Conservation (phyloP, 768 basidiomycete species). For the Strobilomyces echinocephalus region DNA sequence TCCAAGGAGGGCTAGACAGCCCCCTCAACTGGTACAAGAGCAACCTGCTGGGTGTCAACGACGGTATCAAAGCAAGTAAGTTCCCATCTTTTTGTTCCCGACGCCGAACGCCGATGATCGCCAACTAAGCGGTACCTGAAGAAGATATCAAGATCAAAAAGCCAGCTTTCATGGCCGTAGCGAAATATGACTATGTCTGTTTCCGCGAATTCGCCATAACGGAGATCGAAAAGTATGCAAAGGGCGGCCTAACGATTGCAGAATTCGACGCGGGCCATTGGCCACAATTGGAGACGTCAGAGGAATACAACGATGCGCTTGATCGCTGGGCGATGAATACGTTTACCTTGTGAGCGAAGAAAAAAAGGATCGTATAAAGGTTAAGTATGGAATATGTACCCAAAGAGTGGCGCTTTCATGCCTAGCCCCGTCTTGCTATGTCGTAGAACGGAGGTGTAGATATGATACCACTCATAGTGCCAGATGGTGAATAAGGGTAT, state of each 20-base stretch:
- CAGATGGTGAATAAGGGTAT: neutral
- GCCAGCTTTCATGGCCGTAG: slow-evolving; percentile 37
- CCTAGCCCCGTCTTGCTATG: neutral
- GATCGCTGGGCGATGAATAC: slow-evolving; percentile 28
- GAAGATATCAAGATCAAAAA: slow-evolving; percentile 27
- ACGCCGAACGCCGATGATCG: neutral
- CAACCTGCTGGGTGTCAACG: slow-evolving; percentile 25
- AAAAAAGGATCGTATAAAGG: neutral
- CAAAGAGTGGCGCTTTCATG: neutral
- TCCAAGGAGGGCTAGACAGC: slow-evolving; percentile 29
- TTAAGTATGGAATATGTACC: neutral
- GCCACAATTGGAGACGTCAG: slow-evolving; percentile 31
- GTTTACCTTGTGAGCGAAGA: slow-evolving; percentile 11
- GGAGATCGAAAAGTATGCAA: slow-evolving; percentile 25
- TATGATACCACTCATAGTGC: neutral
- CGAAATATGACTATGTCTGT: slow-evolving; percentile 34
- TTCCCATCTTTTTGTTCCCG: neutral
- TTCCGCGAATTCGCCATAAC: slow-evolving; percentile 20
- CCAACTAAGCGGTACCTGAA: slow-evolving; percentile 17
- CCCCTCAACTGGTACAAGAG: slow-evolving; percentile 38
- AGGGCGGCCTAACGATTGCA: slow-evolving; percentile 25
- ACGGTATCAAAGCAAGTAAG: slow-evolving; percentile 28
- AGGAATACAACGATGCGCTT: slow-evolving; percentile 34
- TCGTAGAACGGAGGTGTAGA: neutral
- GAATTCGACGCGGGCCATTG: slow-evolving; percentile 39